These are phyloP conservation scores for Ophiostoma populinum DNA, from an alignment of 2,329 filamentous ascomycete species.

Conservation along the genomic window DNA sequence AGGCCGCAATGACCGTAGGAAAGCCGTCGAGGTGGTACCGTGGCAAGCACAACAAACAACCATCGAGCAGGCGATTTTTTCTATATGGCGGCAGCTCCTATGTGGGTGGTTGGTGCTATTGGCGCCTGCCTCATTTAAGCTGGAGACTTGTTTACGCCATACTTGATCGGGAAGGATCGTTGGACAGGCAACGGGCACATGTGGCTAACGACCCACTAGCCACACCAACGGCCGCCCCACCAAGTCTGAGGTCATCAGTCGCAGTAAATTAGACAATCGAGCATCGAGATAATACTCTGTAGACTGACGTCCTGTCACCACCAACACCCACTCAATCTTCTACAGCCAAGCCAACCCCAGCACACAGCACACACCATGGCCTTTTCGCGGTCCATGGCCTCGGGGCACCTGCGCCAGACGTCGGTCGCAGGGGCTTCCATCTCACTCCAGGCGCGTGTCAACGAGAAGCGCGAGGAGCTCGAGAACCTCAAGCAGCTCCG, in stretches of 20 bases:
- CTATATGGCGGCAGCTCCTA: slow-evolving; percentile 1
- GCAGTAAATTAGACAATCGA: no score
- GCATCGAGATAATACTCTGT: no score
- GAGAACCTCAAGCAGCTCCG: slow-evolving; percentile 62
- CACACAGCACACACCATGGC: slow-evolving; percentile 7
- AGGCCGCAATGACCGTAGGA: no score
- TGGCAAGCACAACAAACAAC: slow-evolving; percentile 1
- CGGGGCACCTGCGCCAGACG: slow-evolving; percentile 50
- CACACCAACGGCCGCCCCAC: slow-evolving; percentile 8
- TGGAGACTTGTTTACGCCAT: slow-evolving; percentile 9
- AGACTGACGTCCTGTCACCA: no score
- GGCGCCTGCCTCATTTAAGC: slow-evolving; percentile 5
- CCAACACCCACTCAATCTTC: no score
- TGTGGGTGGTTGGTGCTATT: slow-evolving; percentile 4
- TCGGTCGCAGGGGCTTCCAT: slow-evolving; percentile 33
- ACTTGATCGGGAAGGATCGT: slow-evolving; percentile 8
- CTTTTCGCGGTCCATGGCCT: slow-evolving; percentile 24
- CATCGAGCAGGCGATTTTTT: background rate
- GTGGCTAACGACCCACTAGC: slow-evolving; percentile 8
- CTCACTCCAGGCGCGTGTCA: slow-evolving; percentile 61
- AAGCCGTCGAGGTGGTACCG: slow-evolving; percentile 3
- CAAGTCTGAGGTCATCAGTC: no score
- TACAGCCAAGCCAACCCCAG: background rate
- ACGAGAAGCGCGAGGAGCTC: slow-evolving; percentile 72
- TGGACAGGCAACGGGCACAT: slow-evolving; percentile 11